These are phyloP conservation scores for Helicostylum pulchrum DNA, from an alignment of 192 early-diverging fungal genomes.

Conservation along the genomic window DNA sequence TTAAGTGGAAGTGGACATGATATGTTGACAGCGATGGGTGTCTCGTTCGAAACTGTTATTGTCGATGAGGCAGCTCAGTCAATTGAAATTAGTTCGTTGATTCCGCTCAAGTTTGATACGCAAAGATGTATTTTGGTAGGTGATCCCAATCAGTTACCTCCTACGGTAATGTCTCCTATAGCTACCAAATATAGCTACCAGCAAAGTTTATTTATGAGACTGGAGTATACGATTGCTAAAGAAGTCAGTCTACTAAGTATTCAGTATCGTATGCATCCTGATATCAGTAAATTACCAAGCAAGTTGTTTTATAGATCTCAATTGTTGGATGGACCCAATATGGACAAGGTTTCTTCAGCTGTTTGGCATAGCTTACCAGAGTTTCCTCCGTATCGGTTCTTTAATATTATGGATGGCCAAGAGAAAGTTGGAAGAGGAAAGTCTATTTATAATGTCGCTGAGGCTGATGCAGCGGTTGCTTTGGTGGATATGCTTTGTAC, in stretches of 20 bases:
- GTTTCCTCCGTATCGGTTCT: slow-evolving; percentile 78
- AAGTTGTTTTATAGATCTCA: slow-evolving; percentile 73
- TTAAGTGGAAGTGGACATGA: slow-evolving; percentile 87
- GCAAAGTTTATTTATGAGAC: slow-evolving; percentile 84
- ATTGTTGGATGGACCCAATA: slow-evolving; percentile 72
- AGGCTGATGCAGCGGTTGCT: slow-evolving; percentile 69
- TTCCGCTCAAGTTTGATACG: slow-evolving; percentile 82
- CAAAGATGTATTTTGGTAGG: slow-evolving; percentile 87
- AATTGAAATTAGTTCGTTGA: slow-evolving; percentile 81
- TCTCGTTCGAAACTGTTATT: slow-evolving; percentile 82
- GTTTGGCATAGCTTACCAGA: slow-evolving; percentile 66
- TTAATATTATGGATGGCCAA: slow-evolving; percentile 64
- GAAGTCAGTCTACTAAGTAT: slow-evolving; percentile 78
- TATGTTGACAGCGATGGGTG: slow-evolving; percentile 56
- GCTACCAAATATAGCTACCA: slow-evolving; percentile 75
- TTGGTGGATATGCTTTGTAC: slow-evolving; percentile 64
- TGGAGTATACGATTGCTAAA: slow-evolving; percentile 65
- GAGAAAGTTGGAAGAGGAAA: slow-evolving; percentile 61
- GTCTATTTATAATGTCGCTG: slow-evolving; percentile 77
- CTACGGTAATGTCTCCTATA: slow-evolving; percentile 77
- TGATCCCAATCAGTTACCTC: slow-evolving; percentile 91
- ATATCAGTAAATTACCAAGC: slow-evolving; percentile 81
- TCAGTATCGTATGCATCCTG: slow-evolving; percentile 97
- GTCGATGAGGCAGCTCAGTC: slow-evolving; percentile 97
- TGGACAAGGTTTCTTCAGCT: slow-evolving; percentile 58